Evolutionary conservation across 163 green algal genomes (phyloP), one percentile per base, ranked within the genome.

Genomic region (Chlorella variabilis): DNA sequence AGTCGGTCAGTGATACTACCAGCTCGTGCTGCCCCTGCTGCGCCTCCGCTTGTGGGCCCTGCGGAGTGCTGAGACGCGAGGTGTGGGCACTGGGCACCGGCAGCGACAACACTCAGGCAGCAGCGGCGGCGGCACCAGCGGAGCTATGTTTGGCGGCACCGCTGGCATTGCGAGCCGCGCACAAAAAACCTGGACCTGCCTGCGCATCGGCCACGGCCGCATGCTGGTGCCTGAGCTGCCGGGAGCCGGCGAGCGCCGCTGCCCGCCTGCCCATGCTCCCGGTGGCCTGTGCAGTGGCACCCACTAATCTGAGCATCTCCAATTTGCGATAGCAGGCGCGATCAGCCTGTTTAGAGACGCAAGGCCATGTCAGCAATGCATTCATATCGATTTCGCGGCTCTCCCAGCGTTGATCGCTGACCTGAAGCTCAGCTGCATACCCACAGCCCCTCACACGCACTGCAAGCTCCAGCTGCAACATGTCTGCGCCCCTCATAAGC

Each of bases 401-500:
- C n/a, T n/a, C n/a, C n/a, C n/a, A n/a, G n/a, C n/a, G n/a, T n/a
- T n/a, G n/a, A n/a, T n/a, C n/a, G n/a, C n/a, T n/a, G n/a, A n/a
- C n/a, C n/a, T n/a, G n/a, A n/a, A n/a, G n/a, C n/a, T n/a, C n/a
- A n/a, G n/a, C n/a, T n/a, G n/a, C n/a, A n/a, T n/a, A n/a, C n/a
- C n/a, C n/a, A n/a, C n/a, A n/a, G n/a, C n/a, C n/a, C n/a, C n/a
- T n/a, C n/a, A 20, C 21, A 33, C 4, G 20, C 8, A 18, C 5
- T 51, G 36, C 63, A 51, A 31, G 38, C 58, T 3, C 9, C 34
- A n/a, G 4, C 33, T n/a, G 38, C 34, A 34, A 15, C 59, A 71
- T 80, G 73, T 36, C 54, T 7, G 31, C 36, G 3, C 17, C 54
- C 36, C 36, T 85, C 31, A 71, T 86, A 18, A 85, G 82, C 68